Base-by-base conservation (phyloP, 768 basidiomycete species). In the Mycena polygramma region DNA sequence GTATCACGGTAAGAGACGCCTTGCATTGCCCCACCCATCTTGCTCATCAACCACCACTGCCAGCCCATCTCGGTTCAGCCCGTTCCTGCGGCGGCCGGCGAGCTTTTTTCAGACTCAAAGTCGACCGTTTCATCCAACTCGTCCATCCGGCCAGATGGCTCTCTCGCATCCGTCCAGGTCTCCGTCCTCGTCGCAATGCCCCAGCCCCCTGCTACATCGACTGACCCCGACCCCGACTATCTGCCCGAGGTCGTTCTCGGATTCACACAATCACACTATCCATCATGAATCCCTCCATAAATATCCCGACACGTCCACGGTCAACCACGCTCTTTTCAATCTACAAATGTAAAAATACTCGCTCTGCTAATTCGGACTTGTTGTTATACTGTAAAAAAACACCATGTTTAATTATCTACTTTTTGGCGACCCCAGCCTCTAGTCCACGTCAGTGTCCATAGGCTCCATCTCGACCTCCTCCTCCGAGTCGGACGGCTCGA, bases 171-270 rank as follows among this genome's bases (percentile, higher is more conserved):
- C 75, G 78, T 89, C 24, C 87, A 89, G 73, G 82, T 91, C 14
- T 84, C 88, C 20, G 87, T 90, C 4, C 79, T 91, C 67, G 82
- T 91, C 53, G 83, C 85, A 20, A 90, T 90, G 90, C 90, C 90
- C 3, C 79, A 83, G 20, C 80, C 65, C 49, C 70, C 69, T 67
- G 61, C 20, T 30, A 24, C 78, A 80, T n/a, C n/a, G n/a, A 79
- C 76, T 7, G 58, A 60, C 19, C 17, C 19, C 5, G 46, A 60
- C 39, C 41, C 41, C 41, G 82, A 82, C 49, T 75, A 77, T 37
- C 76, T 89, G 11, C 88, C 89, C 37, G 83, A 89, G 52, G 80
- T 90, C 4, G 84, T 84, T 6, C 76, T 90, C 6, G 89, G 89
- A 26, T 74, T 86, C 17, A 77, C 85, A 39, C 80, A 81, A 46